Conservation (phyloP, 1,284 basidiomycete species). For the Cerrena zonata region DNA sequence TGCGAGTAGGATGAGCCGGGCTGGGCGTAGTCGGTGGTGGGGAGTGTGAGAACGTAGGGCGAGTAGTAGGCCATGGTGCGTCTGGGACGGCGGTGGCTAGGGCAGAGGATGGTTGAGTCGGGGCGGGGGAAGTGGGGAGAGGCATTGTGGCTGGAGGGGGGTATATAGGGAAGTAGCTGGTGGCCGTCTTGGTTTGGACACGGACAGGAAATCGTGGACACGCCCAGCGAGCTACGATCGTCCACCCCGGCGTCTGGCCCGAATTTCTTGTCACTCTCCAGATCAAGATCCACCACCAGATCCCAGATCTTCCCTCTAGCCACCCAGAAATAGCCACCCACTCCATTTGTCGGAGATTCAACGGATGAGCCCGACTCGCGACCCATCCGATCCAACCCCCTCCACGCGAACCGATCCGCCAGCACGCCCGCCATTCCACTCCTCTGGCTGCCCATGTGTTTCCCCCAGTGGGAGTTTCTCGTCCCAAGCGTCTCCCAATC, state of each 20-base stretch:
- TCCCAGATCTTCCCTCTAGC: constrained; percentile 18
- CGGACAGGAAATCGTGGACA: too few relatives aligned
- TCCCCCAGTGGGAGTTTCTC: not conserved
- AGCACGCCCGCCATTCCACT: too few relatives aligned
- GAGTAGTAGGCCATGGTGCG: too few relatives aligned
- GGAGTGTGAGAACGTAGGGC: too few relatives aligned
- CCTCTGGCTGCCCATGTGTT: not conserved
- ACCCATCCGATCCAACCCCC: too few relatives aligned
- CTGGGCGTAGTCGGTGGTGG: constrained; percentile 31
- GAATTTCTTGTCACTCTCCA: constrained; percentile 20
- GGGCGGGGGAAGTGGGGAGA: constrained; percentile 10
- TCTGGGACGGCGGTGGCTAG: constrained; percentile 13
- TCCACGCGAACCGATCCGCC: too few relatives aligned
- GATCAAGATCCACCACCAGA: constrained; percentile 11
- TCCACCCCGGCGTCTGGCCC: constrained; percentile 6
- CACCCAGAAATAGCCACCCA: not conserved
- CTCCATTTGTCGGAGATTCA: not conserved
- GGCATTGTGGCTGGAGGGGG: constrained; percentile 11
- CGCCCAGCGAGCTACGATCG: constrained; percentile 3
- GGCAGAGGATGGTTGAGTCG: constrained; percentile 14
- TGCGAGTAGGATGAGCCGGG: constrained; percentile 42
- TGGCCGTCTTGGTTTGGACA: too few relatives aligned
- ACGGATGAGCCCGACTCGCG: not conserved
- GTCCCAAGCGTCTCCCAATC: not conserved
- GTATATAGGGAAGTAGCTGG: constrained; percentile 23